Conservation (phyloP, 805 yeast species). For the Candida peoriensis region DNA sequence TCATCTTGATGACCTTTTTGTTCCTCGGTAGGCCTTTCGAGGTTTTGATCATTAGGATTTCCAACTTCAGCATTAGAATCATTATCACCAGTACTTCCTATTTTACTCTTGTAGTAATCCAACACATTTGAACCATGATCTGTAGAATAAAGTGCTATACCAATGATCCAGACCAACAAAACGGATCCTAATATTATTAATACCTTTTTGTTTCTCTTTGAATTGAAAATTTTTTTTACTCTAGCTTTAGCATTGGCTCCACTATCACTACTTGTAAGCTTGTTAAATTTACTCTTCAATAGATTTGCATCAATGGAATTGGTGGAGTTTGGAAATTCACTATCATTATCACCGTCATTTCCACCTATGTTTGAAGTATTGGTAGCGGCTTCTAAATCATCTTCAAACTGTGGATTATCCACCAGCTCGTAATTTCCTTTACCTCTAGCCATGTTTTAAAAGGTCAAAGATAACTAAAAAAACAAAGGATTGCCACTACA, state of each 20-base stretch:
- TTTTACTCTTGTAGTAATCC: constrained; percentile 19
- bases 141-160: constrained; percentile 11
- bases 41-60: constrained; percentile 1
- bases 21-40: constrained; percentile 3
- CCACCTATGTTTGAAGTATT: background rate
- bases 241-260: too few species aligned
- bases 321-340: constrained; percentile 2
- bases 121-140: constrained; percentile 13
- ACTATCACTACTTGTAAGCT: constrained; percentile 3
- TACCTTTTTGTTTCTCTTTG: constrained; percentile 13
- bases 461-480: too few species aligned
- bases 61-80: constrained; percentile 7
- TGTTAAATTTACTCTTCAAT: constrained; percentile 17
- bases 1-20: background rate
- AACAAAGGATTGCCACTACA: too few species aligned
- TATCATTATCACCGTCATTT: background rate
- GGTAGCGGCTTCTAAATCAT: constrained; percentile 3
- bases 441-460: constrained; percentile 10
- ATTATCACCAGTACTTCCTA: constrained; percentile 7
- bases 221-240: too few species aligned
- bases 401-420: constrained; percentile 11
- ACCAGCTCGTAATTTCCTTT: constrained; percentile 18
- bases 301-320: constrained; percentile 4
- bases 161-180: constrained; percentile 13
- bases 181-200: constrained; percentile 8